Evolutionary conservation across 345 rosid species (phyloP).

Genomic region (Turritis glabra): DNA sequence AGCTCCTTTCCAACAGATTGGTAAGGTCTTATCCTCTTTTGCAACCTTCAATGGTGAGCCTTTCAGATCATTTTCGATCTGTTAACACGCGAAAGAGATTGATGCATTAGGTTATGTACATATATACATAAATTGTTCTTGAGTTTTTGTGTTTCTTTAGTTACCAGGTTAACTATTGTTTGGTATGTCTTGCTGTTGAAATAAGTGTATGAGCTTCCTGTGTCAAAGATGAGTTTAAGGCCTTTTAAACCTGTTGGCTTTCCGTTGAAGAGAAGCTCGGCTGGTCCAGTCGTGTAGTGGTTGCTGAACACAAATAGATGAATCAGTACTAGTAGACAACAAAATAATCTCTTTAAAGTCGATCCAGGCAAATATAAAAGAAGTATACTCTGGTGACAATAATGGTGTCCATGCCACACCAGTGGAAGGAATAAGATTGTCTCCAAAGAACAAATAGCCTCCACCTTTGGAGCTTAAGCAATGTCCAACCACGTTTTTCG

Average conservation of each 20-base stretch:
- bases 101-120: background rate
- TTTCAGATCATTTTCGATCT: slow-evolving; percentile 26
- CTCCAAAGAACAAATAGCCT: slow-evolving; percentile 83
- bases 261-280: slow-evolving; percentile 54
- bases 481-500: slow-evolving; percentile 67
- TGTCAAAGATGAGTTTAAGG: slow-evolving; percentile 62
- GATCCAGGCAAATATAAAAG: background rate
- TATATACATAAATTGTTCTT: background rate
- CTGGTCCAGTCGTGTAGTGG: slow-evolving; percentile 62
- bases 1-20: slow-evolving; percentile 83
- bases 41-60: slow-evolving; percentile 47
- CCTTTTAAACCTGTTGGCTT: slow-evolving; percentile 58
- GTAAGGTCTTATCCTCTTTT: slow-evolving; percentile 56
- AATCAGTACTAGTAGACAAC: background rate
- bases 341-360: background rate
- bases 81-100: background rate
- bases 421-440: slow-evolving; percentile 52
- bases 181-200: slow-evolving; percentile 55
- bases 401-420: slow-evolving; percentile 61
- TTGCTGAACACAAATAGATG: slow-evolving; percentile 49
- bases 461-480: slow-evolving; percentile 78
- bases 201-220: slow-evolving; percentile 86
- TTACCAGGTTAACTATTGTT: slow-evolving; percentile 55
- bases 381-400: slow-evolving; percentile 19
- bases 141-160: background rate